Conservation (phyloP, 2,329 filamentous ascomycete genomes). For the Ophiostoma piceae region DNA sequence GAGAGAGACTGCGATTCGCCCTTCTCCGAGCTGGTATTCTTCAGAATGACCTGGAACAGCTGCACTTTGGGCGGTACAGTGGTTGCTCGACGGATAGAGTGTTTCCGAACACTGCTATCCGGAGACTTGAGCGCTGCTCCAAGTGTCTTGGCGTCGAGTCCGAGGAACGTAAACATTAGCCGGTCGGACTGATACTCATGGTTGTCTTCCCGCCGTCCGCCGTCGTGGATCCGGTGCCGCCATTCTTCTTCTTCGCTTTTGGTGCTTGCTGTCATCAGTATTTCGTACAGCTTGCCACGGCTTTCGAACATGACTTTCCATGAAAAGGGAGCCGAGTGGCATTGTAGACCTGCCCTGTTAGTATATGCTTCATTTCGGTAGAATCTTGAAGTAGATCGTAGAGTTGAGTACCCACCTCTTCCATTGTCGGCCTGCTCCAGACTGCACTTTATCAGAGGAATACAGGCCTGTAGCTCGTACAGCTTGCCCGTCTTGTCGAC, state of each 20-base stretch:
- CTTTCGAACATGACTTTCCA: slow-evolving; percentile 89
- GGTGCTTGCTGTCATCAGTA: slow-evolving; percentile 83
- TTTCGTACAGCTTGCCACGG: slow-evolving; percentile 70
- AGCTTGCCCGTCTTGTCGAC: slow-evolving; percentile 58
- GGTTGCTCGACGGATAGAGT: slow-evolving; percentile 70
- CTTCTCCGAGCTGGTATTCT: slow-evolving; percentile 70
- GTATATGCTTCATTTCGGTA: neutral
- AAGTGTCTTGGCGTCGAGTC: slow-evolving; percentile 65
- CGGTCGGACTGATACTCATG: slow-evolving; percentile 42
- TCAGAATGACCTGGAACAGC: slow-evolving; percentile 73
- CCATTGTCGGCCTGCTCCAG: slow-evolving; percentile 72
- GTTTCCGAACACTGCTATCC: slow-evolving; percentile 37
- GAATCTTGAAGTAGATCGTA: neutral
- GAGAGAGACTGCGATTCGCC: slow-evolving; percentile 7
- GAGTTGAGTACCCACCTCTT: slow-evolving; percentile 50
- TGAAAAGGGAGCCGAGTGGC: slow-evolving; percentile 76
- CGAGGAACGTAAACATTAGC: slow-evolving; percentile 57
- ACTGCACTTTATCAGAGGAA: slow-evolving; percentile 60
- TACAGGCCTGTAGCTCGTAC: slow-evolving; percentile 70
- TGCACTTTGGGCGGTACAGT: slow-evolving; percentile 65
- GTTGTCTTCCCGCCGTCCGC: slow-evolving; percentile 43
- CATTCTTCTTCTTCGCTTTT: slow-evolving; percentile 74
- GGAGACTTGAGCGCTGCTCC: slow-evolving; percentile 62
- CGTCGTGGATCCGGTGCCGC: slow-evolving; percentile 60
- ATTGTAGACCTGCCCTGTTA: slow-evolving; percentile 64